These are phyloP conservation scores for Yamadazyma sp. DNA, from an alignment of 805 yeast genomes.

Conservation along the genomic window DNA sequence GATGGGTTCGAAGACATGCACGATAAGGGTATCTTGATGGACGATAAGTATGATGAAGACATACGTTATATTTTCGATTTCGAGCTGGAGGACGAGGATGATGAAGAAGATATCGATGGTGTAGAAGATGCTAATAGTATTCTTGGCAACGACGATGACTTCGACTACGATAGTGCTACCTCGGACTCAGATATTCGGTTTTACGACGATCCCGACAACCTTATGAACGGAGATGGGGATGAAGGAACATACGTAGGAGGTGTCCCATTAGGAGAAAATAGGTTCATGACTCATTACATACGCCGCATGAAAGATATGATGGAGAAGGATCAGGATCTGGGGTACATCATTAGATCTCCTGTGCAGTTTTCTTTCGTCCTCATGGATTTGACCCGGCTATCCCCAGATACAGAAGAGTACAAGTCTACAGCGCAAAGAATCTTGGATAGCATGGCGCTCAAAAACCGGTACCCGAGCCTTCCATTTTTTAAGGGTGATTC, in stretches of 20 bases:
- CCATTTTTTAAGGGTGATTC: not conserved
- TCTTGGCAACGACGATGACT: not conserved
- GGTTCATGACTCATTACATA: not conserved
- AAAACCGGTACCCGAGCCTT: conserved; percentile 2
- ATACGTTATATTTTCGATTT: conserved; percentile 14
- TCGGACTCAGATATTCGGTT: not conserved
- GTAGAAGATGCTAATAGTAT: not conserved
- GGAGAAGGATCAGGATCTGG: conserved; percentile 2
- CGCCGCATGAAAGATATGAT: conserved; percentile 1
- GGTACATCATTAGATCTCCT: not conserved
- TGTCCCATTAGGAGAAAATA: conserved; percentile 2
- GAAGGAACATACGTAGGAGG: conserved; percentile 1
- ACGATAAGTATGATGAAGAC: conserved; percentile 16
- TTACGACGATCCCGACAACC: not conserved
- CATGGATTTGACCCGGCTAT: not conserved
- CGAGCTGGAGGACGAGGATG: conserved; percentile 10
- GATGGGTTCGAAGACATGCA: conserved; percentile 7
- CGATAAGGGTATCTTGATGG: conserved; percentile 4
- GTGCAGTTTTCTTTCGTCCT: not conserved
- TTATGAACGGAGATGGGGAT: not conserved
- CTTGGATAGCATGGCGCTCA: conserved; percentile 3
- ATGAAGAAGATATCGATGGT: not conserved
- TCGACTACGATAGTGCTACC: conserved; percentile 2
- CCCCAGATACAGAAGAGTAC: conserved; percentile 3
- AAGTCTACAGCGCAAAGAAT: conserved; percentile 3